Conservation (phyloP, 1,284 basidiomycete species). For the Sanghuangporus baumii region DNA sequence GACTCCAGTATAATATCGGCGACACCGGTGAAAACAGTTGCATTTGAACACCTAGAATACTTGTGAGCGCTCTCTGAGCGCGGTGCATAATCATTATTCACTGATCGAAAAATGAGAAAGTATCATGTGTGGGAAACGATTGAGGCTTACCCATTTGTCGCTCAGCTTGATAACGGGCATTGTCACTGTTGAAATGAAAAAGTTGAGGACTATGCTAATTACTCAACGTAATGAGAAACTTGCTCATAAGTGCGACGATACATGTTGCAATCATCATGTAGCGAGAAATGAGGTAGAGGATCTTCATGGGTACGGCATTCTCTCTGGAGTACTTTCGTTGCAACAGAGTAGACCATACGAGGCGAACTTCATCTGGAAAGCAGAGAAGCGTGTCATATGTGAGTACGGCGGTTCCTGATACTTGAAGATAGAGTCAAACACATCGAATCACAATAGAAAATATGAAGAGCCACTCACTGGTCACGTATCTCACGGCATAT, state of each 20-base stretch:
- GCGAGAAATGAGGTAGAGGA: conserved; percentile 4
- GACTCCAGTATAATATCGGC: conserved; percentile 5
- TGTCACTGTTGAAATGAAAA: neutral
- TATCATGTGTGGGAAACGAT: neutral
- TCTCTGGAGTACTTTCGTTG: too few species aligned
- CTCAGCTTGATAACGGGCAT: neutral
- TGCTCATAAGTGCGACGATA: conserved; percentile 2
- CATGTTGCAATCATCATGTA: conserved; percentile 7
- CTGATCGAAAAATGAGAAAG: neutral
- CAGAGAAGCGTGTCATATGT: conserved; percentile 6
- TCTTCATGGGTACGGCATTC: neutral
- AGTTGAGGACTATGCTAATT: neutral
- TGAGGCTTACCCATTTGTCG: conserved; percentile 4
- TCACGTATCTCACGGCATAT: neutral
- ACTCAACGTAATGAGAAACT: neutral
- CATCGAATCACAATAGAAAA: neutral
- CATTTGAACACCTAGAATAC: conserved; percentile 5
- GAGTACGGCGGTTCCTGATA: neutral
- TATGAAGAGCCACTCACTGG: neutral
- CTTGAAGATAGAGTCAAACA: neutral
- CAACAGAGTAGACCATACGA: conserved; percentile 3
- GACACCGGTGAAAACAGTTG: neutral
- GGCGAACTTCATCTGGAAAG: neutral
- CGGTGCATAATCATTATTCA: neutral
- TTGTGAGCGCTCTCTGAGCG: neutral